Conservation (phyloP, 768 basidiomycete genomes). For the Lactifluus piperatus region DNA sequence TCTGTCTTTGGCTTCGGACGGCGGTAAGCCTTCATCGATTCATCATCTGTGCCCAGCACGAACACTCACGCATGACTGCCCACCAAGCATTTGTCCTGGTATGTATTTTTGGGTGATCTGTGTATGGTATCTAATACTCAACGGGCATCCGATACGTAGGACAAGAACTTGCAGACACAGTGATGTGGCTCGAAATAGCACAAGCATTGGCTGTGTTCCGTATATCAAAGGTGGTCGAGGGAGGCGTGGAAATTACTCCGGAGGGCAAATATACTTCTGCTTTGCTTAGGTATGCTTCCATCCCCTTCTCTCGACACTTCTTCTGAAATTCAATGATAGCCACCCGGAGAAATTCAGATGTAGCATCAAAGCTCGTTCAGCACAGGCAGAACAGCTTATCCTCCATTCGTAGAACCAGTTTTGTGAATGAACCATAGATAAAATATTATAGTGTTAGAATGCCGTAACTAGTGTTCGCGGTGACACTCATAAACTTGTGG, state of each 20-base stretch:
- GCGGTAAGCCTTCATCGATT: not conserved
- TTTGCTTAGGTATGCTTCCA: not conserved
- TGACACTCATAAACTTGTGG: too few relatives aligned
- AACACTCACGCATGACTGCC: not conserved
- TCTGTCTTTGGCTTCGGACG: constrained; percentile 8
- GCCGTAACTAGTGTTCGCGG: too few relatives aligned
- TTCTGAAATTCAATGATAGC: not conserved
- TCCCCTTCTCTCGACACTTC: not conserved
- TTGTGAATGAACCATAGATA: too few relatives aligned
- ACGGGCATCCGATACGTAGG: not conserved
- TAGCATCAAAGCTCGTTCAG: not conserved
- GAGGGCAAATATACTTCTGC: not conserved
- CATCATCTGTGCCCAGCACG: not conserved
- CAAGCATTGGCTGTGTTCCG: constrained; percentile 9
- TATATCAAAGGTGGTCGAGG: constrained; percentile 7
- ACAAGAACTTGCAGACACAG: constrained; percentile 7
- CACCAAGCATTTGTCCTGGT: not conserved
- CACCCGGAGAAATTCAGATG: constrained; percentile 5
- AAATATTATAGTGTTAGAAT: too few relatives aligned
- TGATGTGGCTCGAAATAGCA: constrained; percentile 8
- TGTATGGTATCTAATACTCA: not conserved
- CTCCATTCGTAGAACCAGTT: too few relatives aligned
- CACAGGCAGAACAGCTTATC: too few relatives aligned
- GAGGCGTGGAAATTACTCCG: constrained; percentile 1
- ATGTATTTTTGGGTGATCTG: too few relatives aligned